These are phyloP conservation scores for Ceratobasidium sp. DNA, from an alignment of 1,284 basidiomycete genomes.

Conservation along the genomic window DNA sequence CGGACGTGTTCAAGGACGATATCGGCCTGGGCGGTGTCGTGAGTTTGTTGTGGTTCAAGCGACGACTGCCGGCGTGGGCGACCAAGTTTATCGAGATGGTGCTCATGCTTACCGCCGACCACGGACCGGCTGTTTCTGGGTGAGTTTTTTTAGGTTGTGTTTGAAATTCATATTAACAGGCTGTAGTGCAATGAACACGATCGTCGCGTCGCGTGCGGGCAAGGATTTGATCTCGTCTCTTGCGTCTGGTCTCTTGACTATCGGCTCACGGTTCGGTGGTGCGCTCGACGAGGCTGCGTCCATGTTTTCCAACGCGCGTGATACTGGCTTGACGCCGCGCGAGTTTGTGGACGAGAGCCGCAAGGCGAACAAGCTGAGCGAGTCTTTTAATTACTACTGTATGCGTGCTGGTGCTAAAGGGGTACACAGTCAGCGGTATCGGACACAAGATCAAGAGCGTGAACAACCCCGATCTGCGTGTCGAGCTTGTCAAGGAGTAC, in stretches of 20 bases:
- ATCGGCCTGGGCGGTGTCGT: slow-evolving; percentile 98
- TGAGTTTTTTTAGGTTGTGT: slow-evolving; percentile 52
- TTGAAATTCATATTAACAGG: neutral
- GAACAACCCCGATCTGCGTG: slow-evolving; percentile 96
- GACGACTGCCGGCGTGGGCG: slow-evolving; percentile 82
- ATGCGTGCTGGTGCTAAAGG: neutral
- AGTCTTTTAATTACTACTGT: slow-evolving; percentile 53
- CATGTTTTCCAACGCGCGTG: slow-evolving; percentile 93
- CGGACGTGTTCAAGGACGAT: slow-evolving; percentile 98
- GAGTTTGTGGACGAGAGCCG: slow-evolving; percentile 98
- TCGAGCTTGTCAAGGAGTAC: slow-evolving; percentile 98
- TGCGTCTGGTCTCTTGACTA: slow-evolving; percentile 95
- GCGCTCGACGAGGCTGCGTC: slow-evolving; percentile 97
- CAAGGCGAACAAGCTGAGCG: slow-evolving; percentile 95
- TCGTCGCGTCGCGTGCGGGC: slow-evolving; percentile 97
- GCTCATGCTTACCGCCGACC: slow-evolving; percentile 98
- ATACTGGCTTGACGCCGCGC: slow-evolving; percentile 92
- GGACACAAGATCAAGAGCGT: slow-evolving; percentile 99
- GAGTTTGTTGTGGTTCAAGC: slow-evolving; percentile 97
- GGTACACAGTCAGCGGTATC: slow-evolving; percentile 85
- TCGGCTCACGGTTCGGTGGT: slow-evolving; percentile 98
- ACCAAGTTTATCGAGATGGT: slow-evolving; percentile 99
- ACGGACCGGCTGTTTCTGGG: slow-evolving; percentile 94
- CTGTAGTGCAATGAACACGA: slow-evolving; percentile 97
- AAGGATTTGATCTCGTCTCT: slow-evolving; percentile 98